A percentile compares a stretch with the other conserved stretches of the same genome.
Conservation (phyloP, 768 basidiomycete species). For the Pilatotrama ljubarskyi region DNA sequence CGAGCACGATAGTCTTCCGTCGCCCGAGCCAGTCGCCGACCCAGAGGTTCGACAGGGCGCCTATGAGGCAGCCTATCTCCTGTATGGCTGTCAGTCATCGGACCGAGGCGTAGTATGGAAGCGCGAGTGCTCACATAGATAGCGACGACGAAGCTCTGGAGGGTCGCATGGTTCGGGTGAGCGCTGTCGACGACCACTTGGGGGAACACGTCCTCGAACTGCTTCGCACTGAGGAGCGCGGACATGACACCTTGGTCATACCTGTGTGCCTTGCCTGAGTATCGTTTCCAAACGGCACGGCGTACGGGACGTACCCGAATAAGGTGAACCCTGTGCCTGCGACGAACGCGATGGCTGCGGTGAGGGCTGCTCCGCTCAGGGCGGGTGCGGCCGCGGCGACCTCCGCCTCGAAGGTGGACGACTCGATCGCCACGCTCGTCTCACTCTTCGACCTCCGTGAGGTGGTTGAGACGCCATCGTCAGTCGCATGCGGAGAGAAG, state of each 20-base stretch:
- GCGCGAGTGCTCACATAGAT: slow-evolving; percentile 45
- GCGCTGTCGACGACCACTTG: slow-evolving; percentile 46
- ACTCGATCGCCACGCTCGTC: not conserved
- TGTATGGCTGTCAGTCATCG: slow-evolving; percentile 24
- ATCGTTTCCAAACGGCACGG: not conserved
- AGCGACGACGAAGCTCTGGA: slow-evolving; percentile 61
- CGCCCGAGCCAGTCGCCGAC: slow-evolving; percentile 61
- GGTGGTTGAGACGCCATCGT: slow-evolving; percentile 2
- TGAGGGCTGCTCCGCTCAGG: slow-evolving; percentile 46
- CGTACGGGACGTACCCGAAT: slow-evolving; percentile 47
- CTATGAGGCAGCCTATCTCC: slow-evolving; percentile 66
- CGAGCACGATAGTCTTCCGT: slow-evolving; percentile 56
- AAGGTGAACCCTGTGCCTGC: slow-evolving; percentile 61
- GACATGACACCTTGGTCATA: slow-evolving; percentile 76
- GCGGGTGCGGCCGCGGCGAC: slow-evolving; percentile 35
- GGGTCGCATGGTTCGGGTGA: slow-evolving; percentile 48
- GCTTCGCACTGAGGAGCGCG: slow-evolving; percentile 57
- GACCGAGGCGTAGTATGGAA: not conserved
- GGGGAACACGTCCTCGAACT: slow-evolving; percentile 62
- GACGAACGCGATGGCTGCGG: slow-evolving; percentile 53
- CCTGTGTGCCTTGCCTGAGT: slow-evolving; percentile 30
- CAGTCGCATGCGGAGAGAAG: slow-evolving; percentile 3
- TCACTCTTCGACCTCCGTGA: slow-evolving; percentile 6
- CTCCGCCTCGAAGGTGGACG: slow-evolving; percentile 35
- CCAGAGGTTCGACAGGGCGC: slow-evolving; percentile 63